Conservation (phyloP, 345 rosid genomes). For the Eucalyptus melliodora region DNA sequence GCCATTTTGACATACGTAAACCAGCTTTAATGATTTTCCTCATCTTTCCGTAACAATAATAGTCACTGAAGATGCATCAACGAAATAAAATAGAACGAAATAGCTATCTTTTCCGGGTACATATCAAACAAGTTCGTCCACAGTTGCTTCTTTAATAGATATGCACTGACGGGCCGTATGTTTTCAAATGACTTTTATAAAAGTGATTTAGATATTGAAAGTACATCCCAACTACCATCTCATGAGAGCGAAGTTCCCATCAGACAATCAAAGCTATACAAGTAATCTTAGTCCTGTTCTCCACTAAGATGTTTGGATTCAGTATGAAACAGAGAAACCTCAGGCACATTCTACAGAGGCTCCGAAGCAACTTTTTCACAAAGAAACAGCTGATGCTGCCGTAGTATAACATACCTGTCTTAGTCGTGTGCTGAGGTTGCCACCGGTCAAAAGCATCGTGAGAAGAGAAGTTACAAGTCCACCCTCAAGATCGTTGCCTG, state of each 20-base stretch:
- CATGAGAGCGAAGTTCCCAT: neutral
- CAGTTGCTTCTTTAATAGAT: neutral
- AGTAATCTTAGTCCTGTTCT: neutral
- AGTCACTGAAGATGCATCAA: neutral
- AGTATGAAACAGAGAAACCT: neutral
- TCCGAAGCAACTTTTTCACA: neutral
- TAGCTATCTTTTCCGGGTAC: neutral
- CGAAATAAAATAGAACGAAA: neutral
- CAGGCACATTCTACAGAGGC: neutral
- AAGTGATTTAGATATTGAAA: neutral
- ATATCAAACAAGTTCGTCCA: neutral
- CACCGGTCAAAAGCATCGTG: constrained; percentile 47
- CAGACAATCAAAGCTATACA: neutral
- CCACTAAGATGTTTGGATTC: neutral
- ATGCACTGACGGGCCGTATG: neutral
- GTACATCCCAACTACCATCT: neutral
- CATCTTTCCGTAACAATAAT: neutral
- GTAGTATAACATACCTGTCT: constrained; percentile 24
- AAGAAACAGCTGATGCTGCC: neutral
- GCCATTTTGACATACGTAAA: neutral
- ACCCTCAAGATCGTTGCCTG: constrained; percentile 6
- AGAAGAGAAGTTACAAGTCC: constrained; percentile 49
- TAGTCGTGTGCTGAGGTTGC: constrained; percentile 14
- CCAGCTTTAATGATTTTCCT: neutral
- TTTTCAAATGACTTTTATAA: neutral